A percentile compares a stretch with the other conserved stretches of the same genome.
Evolutionary conservation across 164 flowering plant species (phyloP).

Genomic region (Platanus orientalis): DNA sequence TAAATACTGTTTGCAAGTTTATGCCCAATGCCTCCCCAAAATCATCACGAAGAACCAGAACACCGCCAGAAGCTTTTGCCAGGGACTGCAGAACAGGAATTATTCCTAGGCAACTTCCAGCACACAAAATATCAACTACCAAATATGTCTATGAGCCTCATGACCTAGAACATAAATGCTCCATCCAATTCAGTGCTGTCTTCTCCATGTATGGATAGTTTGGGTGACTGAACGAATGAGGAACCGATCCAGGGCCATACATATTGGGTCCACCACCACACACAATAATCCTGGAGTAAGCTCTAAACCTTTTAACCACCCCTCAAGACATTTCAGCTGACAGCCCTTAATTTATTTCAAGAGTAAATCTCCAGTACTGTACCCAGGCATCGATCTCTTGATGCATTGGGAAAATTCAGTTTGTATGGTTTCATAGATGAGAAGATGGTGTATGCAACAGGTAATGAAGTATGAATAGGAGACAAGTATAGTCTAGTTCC

Average conservation of each 20-base stretch:
- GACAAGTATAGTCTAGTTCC: constrained; percentile 92
- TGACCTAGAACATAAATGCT: constrained; percentile 77
- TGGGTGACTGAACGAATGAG: constrained; percentile 80
- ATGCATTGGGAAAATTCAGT: constrained; percentile 59
- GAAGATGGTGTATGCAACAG: constrained; percentile 72
- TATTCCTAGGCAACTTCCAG: constrained; percentile 92
- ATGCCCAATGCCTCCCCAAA: constrained; percentile 98
- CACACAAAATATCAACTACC: constrained; percentile 88
- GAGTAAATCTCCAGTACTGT: constrained; percentile 90
- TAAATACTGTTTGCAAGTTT: constrained; percentile 82
- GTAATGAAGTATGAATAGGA: constrained; percentile 75
- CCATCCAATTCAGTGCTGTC: constrained; percentile 90
- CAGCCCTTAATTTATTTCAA: constrained; percentile 82
- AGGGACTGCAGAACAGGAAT: constrained; percentile 84
- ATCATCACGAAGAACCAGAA: constrained; percentile 88
- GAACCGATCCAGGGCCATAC: constrained; percentile 95
- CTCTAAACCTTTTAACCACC: constrained; percentile 70
- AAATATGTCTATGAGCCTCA: constrained; percentile 62
- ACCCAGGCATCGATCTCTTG: constrained; percentile 88
- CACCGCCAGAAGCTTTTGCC: constrained; percentile 92
- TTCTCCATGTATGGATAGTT: constrained; percentile 92
- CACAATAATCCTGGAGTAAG: constrained; percentile 75
- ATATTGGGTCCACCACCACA: constrained; percentile 96
- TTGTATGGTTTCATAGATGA: constrained; percentile 81
- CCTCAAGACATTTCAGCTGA: constrained; percentile 77